Evolutionary conservation across 2,329 filamentous ascomycete genomes (phyloP).

Genomic region (Venturia pyrina): DNA sequence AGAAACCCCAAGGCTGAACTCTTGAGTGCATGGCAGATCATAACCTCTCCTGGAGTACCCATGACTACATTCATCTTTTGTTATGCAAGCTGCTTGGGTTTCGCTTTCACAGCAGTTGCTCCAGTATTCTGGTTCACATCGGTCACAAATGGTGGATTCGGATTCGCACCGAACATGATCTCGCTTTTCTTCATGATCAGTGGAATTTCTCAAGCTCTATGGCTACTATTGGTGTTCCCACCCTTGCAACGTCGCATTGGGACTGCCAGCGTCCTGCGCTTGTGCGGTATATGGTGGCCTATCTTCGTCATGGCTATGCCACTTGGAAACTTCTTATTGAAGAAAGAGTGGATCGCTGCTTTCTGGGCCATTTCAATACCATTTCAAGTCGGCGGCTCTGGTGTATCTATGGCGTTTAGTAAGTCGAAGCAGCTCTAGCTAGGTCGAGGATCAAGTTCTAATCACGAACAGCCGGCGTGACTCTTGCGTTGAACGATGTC

Average conservation of each 20-base stretch:
- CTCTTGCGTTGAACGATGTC: slow-evolving; percentile 67
- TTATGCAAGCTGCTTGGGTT: slow-evolving; percentile 58
- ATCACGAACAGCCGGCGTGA: slow-evolving; percentile 43
- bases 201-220: slow-evolving; percentile 58
- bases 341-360: slow-evolving; percentile 29
- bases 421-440: slow-evolving; percentile 6
- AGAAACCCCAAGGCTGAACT: background rate
- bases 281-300: slow-evolving; percentile 51
- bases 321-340: slow-evolving; percentile 47
- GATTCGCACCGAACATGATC: slow-evolving; percentile 53
- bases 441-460: background rate
- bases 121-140: slow-evolving; percentile 61
- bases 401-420: slow-evolving; percentile 60
- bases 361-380: slow-evolving; percentile 50
- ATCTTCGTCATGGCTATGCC: slow-evolving; percentile 50
- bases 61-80: slow-evolving; percentile 56
- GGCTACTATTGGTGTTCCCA: slow-evolving; percentile 63
- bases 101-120: slow-evolving; percentile 60
- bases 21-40: slow-evolving; percentile 42
- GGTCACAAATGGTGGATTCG: slow-evolving; percentile 52
- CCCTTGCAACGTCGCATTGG: slow-evolving; percentile 54
- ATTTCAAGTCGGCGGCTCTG: slow-evolving; percentile 45
- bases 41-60: slow-evolving; percentile 55
- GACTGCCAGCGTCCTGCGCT: slow-evolving; percentile 53
- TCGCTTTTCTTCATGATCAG: slow-evolving; percentile 54